Evolutionary conservation across 805 yeast genomes (phyloP).

Genomic region (Tetrapisispora namnaoensis): DNA sequence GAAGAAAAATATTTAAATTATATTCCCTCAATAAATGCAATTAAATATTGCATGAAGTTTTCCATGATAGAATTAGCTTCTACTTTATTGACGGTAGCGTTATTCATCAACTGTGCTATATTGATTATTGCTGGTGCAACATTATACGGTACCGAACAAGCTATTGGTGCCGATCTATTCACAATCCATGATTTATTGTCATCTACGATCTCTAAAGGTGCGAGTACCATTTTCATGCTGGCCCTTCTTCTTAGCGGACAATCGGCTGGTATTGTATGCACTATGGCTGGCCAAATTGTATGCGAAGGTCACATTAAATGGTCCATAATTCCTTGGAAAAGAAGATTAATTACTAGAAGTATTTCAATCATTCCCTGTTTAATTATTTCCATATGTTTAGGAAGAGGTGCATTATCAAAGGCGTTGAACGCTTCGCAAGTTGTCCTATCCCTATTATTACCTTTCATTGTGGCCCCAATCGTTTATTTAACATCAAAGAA

Average conservation of each 20-base stretch:
- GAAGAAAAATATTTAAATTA: constrained; percentile 41
- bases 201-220: constrained; percentile 54
- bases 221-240: constrained; percentile 76
- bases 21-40: constrained; percentile 64
- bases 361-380: constrained; percentile 79
- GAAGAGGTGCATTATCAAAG: constrained; percentile 57
- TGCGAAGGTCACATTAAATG: constrained; percentile 84
- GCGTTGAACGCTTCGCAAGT: constrained; percentile 85
- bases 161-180: constrained; percentile 70
- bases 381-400: constrained; percentile 58
- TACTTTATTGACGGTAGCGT: constrained; percentile 68
- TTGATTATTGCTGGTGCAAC: constrained; percentile 76
- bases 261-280: constrained; percentile 87
- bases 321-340: constrained; percentile 69
- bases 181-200: constrained; percentile 61
- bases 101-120: constrained; percentile 80
- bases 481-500: constrained; percentile 69
- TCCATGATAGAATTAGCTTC: constrained; percentile 62
- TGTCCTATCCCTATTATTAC: constrained; percentile 68
- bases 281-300: constrained; percentile 88
- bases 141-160: constrained; percentile 58
- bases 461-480: constrained; percentile 77
- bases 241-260: constrained; percentile 82
- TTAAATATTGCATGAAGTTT: constrained; percentile 58
- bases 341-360: constrained; percentile 67